Evolutionary conservation across 1,284 basidiomycete species (phyloP), one percentile per base, ranked within the genome.

Genomic region (Tilletia setariae): DNA sequence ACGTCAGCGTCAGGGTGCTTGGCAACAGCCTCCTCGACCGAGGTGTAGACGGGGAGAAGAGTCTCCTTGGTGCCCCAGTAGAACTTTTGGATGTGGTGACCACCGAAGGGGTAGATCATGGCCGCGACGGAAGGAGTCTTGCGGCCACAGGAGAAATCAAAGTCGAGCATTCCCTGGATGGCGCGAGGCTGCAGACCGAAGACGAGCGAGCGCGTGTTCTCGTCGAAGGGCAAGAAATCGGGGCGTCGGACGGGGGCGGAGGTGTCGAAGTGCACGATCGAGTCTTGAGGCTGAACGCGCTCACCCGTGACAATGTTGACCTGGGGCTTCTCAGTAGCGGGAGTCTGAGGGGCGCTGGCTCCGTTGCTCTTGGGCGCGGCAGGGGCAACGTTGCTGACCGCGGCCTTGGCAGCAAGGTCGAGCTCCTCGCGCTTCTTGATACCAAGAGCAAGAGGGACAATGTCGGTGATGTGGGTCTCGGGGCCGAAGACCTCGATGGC

Each of bases 101-200:
- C 95, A 83, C 95, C 95, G 85, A 98, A 98, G 83, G 96, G 96
- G 85, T 98, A 98, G 84, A 98, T 97, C 95, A 98, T 98, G 67
- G 96, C 95, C 47, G 95, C 95, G 74, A 98, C 95, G 67, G 90
- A 93, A 63, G 95, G 94, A n/a, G 90, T 88, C 72, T 88, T 85
- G 74, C 96, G 92, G 42, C 95, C 95, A 84, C 96, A 98, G 19
- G 93, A 93, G 86, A 91, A 98, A 87, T 98, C 95, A 79, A 98
- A 98, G 88, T 98, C 95, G 77, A 98, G 91, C 96, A 98, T 98
- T 82, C 95, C 95, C 85, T 98, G 96, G 84, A 98, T 98, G 61
- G 96, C 96, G 83, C 96, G 93, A 63, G 95, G 95, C 86, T 98
- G 95, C 73, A 98, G 91, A 84, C 95, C 95, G 78, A 94, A 98